Percentiles rank a stretch among this genome's conserved stretches.
Conservation (phyloP, 306 rosid genomes). For the Cicer pinnatifidum region DNA sequence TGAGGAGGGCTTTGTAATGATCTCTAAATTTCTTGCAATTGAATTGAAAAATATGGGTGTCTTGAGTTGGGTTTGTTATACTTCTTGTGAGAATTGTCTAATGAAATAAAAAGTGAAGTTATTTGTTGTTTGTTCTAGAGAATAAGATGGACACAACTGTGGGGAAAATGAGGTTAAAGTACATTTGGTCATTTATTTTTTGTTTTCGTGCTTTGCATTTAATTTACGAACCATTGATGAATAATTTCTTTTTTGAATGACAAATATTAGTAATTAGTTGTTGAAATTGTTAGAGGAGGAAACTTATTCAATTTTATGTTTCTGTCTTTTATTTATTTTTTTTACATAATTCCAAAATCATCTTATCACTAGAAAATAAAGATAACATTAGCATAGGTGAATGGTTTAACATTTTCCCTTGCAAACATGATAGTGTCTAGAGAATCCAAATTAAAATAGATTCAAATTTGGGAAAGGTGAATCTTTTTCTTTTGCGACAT, state of each 20-base stretch:
- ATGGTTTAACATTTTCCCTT: no score
- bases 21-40: constrained; percentile 47
- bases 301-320: no score
- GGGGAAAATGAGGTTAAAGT: background rate
- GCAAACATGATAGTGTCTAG: background rate
- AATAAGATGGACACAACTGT: constrained; percentile 31
- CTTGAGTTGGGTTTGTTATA: background rate
- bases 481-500: background rate
- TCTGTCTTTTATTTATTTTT: no score
- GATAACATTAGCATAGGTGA: background rate
- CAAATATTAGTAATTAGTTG: no score
- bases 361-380: no score
- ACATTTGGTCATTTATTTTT: background rate
- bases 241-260: no score
- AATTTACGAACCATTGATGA: no score
- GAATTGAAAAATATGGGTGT: constrained; percentile 2
- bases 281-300: no score
- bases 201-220: background rate
- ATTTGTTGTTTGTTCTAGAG: constrained; percentile 16
- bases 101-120: background rate
- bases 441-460: background rate
- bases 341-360: no score
- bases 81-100: background rate
- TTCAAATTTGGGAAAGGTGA: background rate
- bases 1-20: constrained; percentile 35